These are phyloP conservation scores for Zalaria sp. DNA, from an alignment of 2,329 filamentous ascomycete species.

Conservation along the genomic window DNA sequence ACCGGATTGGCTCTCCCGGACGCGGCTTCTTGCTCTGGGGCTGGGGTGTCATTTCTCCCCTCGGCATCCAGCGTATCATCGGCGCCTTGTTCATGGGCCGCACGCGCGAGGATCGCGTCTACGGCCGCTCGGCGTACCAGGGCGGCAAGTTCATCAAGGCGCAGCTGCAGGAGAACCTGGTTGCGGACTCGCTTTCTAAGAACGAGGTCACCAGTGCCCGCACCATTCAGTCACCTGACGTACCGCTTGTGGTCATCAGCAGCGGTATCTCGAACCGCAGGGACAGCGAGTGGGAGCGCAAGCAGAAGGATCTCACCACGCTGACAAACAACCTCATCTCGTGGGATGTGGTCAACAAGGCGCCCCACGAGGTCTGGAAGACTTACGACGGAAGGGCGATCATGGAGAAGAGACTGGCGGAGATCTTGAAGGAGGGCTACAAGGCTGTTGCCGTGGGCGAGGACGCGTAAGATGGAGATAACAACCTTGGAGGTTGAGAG, in stretches of 20 bases:
- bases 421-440: constrained; percentile 43
- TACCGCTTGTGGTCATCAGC: constrained; percentile 67
- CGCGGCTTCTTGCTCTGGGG: constrained; percentile 79
- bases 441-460: not conserved
- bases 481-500: not conserved
- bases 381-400: constrained; percentile 55
- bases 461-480: not conserved
- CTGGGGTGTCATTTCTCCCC: constrained; percentile 70
- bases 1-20: constrained; percentile 48
- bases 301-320: constrained; percentile 70
- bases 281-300: constrained; percentile 62
- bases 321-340: constrained; percentile 64
- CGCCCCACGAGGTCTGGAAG: constrained; percentile 77
- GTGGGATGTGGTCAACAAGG: constrained; percentile 79
- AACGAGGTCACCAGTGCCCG: constrained; percentile 68
- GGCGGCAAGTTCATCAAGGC: constrained; percentile 75
- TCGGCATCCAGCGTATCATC: constrained; percentile 67
- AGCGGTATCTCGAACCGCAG: constrained; percentile 57
- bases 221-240: constrained; percentile 63
- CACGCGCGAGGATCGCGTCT: constrained; percentile 69
- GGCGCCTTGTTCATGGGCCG: constrained; percentile 74
- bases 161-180: constrained; percentile 82
- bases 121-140: constrained; percentile 66
- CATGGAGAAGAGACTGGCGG: constrained; percentile 65
- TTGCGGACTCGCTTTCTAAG: constrained; percentile 70